Base-by-base conservation (phyloP, 2,329 filamentous ascomycete genomes). In the Pseudogymnoascus verrucosus region DNA sequence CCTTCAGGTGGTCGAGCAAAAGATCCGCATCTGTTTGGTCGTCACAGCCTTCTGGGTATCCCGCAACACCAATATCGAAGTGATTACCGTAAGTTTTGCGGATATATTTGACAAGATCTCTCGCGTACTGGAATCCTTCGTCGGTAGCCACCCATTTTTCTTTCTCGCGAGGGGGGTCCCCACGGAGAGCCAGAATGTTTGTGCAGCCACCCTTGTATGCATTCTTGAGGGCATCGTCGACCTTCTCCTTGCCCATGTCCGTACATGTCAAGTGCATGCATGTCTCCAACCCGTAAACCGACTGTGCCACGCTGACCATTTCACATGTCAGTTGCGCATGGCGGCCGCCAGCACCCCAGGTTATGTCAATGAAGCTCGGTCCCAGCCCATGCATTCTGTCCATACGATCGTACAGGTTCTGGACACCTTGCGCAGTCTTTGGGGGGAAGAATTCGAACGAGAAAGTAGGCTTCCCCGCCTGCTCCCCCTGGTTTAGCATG, bases 381-480 rank as follows among this genome's bases (percentile, higher is more conserved):
- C 92, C 95, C 67, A 96, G 85, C 72, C 89, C 86, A 77, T 96
- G 92, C 95, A 99, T 99, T 78, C 93, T 92, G 78, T 99, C 95
- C 90, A 99, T 98, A 70, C 95, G 91, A 71, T 99, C 95, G 82
- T 99, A 99, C 64, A 99, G 87, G 76, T 99, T 99, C 79, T 99
- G 95, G 11, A 99, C 93, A 82, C 95, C 95, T 79, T 95, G 91
- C 10, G 91, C 89, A 6, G 95, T 99, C 81, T 99, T 99, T 40
- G 95, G 95, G 61, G 95, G 95, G 78, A 99, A 99, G 82, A 96
- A 99, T 77, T 99, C 95, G 80, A 99, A 99, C 65, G 95, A 99
- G 82, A 97, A 97, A 74, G 92, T 95, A 64, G 93, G 89, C 72
- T 89, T 85, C 74, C 87, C 86, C 72, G 88, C 86, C 78, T 84